These are phyloP conservation scores for Scheffersomyces parashehatae DNA, from an alignment of 1,139 yeast genomes.

Conservation along the genomic window DNA sequence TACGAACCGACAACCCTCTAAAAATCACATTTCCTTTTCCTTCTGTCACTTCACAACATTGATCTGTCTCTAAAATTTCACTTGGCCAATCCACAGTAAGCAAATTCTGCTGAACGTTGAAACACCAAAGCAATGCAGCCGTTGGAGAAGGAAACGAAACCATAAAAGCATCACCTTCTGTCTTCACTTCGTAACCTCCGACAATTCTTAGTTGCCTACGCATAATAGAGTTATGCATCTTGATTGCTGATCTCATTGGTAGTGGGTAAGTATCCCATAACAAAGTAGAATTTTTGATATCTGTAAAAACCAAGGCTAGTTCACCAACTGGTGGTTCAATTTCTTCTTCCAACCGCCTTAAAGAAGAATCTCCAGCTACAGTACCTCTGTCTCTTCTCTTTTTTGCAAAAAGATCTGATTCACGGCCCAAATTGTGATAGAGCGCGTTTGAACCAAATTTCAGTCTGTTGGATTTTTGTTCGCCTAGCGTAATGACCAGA, in stretches of 20 bases:
- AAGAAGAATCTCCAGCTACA: constrained; percentile 70
- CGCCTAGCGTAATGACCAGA: constrained; percentile 69
- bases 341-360: constrained; percentile 86
- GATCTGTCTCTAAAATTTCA: constrained; percentile 81
- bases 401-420: constrained; percentile 40
- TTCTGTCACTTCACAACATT: constrained; percentile 84
- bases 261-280: constrained; percentile 92
- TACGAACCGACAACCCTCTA: constrained; percentile 89
- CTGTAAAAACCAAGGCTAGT: constrained; percentile 94
- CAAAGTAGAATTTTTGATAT: constrained; percentile 89
- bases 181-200: constrained; percentile 97
- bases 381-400: constrained; percentile 54
- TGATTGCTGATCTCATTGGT: constrained; percentile 96
- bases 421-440: constrained; percentile 44
- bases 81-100: constrained; percentile 92
- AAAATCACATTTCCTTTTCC: constrained; percentile 62
- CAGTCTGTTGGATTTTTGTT: constrained; percentile 30
- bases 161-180: constrained; percentile 99
- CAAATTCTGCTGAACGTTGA: constrained; percentile 85
- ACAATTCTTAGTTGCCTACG: constrained; percentile 87
- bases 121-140: constrained; percentile 90
- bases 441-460: constrained; percentile 32
- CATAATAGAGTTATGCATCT: constrained; percentile 91
- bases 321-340: constrained; percentile 95
- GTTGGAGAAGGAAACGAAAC: constrained; percentile 96